These are phyloP conservation scores for Pyrenophora seminiperda DNA, from an alignment of 2,329 filamentous ascomycete genomes.

Conservation along the genomic window DNA sequence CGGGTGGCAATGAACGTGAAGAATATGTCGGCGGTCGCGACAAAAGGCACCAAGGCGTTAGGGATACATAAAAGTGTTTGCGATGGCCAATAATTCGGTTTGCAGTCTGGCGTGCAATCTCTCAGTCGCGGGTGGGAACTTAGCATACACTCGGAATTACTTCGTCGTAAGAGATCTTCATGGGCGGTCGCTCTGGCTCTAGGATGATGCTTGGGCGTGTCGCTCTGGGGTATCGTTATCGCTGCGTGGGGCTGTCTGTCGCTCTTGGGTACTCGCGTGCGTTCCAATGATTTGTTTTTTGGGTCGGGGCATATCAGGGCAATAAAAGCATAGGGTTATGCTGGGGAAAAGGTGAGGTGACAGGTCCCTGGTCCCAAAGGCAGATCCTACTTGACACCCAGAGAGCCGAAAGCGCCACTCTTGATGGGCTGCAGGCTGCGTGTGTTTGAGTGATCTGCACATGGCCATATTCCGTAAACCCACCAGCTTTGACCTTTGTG, in stretches of 20 bases:
- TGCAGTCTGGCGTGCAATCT: constrained; percentile 4
- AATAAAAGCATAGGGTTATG: constrained; percentile 2
- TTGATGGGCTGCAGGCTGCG: constrained; percentile 4
- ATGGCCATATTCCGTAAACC: neutral
- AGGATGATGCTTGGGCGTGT: constrained; percentile 11
- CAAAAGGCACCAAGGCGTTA: neutral
- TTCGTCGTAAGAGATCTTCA: constrained; percentile 6
- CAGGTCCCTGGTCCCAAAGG: constrained; percentile 5
- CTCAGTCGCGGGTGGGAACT: neutral
- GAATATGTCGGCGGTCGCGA: too few species aligned
- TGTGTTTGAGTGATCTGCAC: constrained; percentile 9
- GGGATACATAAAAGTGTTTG: constrained; percentile 2
- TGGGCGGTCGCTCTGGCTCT: constrained; percentile 5
- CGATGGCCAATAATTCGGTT: constrained; percentile 6
- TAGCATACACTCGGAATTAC: constrained; percentile 10
- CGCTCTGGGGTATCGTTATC: constrained; percentile 7
- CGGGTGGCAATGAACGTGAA: too few species aligned
- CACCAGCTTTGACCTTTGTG: constrained; percentile 8
- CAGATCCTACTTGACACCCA: constrained; percentile 1
- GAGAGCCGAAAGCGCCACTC: constrained; percentile 9
- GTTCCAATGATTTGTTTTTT: neutral
- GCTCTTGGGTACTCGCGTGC: constrained; percentile 4
- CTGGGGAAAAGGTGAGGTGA: neutral
- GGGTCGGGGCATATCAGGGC: neutral
- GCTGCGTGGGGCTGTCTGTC: constrained; percentile 2